Evolutionary conservation across 2,329 filamentous ascomycete species (phyloP), one percentile per base, ranked within the genome.

Genomic region (Ascochyta pisi): DNA sequence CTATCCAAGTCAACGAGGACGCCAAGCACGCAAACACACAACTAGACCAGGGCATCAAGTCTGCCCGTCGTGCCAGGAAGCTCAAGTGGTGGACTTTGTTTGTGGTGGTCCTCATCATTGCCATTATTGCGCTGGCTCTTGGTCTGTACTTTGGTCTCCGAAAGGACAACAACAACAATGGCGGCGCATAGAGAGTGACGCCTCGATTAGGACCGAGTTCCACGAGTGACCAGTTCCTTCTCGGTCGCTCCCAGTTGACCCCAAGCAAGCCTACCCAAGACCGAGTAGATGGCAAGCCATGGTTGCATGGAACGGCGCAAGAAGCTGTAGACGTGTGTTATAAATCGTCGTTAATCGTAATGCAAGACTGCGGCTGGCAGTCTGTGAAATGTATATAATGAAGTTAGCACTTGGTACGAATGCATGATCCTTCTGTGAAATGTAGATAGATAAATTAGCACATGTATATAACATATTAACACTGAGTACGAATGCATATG

Each of bases 11-110:
- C 12, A 83, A 83, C 58, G 80, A 85, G 58, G 84, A 92, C 71
- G 83, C 91, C 47, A 82, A 89, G 65, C 82, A 86, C 62, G 90
- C 85, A 64, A 91, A 90, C 75, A 79, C 81, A 58, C 84, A 94
- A 65, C 84, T 94, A 57, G 82, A 83, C 64, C 82, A 85, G 70
- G 90, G 87, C 57, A 90, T 89, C 64, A 81, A 84, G 61, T 84
- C 84, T 66, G 90, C 89, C 45, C 82, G 84, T 63, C 83, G 85
- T 65, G 83, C 85, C 65, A 84, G 89, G 67, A 90, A 87, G 80
- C 84, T 91, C 77, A 94, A 94, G 82, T 93, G 91, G 90, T 92
- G 85, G 84, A 91, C 88, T 71, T 79, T 90, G 58, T 77, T 86
- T 58, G 80, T 92, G 41, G 69, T 77, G 26, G 66, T 83, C 19